Evolutionary conservation across 305 asterid genomes (phyloP).

Genomic region (Solanum hybrid): DNA sequence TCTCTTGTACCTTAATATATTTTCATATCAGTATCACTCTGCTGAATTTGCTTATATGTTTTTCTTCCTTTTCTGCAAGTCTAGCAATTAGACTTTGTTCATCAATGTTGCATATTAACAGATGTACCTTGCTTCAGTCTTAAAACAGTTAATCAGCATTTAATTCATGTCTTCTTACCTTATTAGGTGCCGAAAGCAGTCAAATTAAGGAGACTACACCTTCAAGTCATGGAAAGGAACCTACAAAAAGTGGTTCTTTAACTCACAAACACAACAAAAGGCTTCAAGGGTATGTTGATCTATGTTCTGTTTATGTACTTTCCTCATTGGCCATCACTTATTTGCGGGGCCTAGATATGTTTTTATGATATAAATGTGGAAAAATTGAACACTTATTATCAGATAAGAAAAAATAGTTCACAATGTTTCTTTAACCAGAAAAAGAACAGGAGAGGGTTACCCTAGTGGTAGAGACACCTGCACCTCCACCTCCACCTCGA

Average conservation of each 20-base stretch:
- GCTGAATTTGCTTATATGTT: background rate
- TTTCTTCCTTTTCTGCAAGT: constrained; percentile 6
- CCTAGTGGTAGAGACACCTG: background rate
- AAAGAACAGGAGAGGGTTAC: background rate
- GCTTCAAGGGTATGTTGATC: constrained; percentile 8
- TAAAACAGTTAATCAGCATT: background rate
- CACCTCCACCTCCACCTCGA: background rate
- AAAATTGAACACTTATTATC: background rate
- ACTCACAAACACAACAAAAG: background rate
- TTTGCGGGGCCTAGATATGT: background rate
- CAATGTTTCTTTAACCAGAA: background rate
- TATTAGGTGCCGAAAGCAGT: constrained; percentile 11
- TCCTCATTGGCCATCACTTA: background rate
- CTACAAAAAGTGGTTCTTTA: constrained; percentile 6
- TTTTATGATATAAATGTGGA: background rate
- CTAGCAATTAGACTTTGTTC: background rate
- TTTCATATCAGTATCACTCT: background rate
- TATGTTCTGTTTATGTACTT: background rate
- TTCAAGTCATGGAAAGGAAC: constrained; percentile 5
- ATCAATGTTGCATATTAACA: background rate
- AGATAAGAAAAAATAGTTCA: background rate
- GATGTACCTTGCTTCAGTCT: background rate
- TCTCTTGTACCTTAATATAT: background rate
- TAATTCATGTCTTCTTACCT: background rate
- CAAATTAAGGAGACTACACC: constrained; percentile 13